A percentile compares a stretch with the other conserved stretches of the same genome.
phyloP scores from a whole-genome alignment of 768 basidiomycete species.

The Suillus weaverae region DNA sequence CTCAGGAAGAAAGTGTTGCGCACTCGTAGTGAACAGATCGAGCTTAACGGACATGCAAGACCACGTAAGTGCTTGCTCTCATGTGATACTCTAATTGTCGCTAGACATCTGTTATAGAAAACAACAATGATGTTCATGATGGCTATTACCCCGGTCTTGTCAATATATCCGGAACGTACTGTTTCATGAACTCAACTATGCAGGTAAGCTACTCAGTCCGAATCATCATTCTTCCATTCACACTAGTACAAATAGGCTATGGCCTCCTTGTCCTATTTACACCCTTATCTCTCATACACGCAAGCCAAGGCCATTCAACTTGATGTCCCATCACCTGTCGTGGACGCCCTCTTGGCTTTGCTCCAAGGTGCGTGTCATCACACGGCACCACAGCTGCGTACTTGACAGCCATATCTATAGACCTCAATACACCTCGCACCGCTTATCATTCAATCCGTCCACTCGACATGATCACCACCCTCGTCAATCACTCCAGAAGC shows the following conservation, averaged over 20 bases:
- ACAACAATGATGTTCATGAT: conserved; percentile 27
- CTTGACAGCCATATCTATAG: conserved; percentile 36
- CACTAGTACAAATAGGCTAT: conserved; percentile 60
- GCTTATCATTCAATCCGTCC: conserved; percentile 69
- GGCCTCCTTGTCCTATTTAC: conserved; percentile 81
- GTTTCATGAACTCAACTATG: conserved; percentile 96
- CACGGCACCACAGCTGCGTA: conserved; percentile 1
- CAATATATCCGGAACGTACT: conserved; percentile 94
- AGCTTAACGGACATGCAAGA: conserved; percentile 37
- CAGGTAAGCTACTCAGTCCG: conserved; percentile 52
- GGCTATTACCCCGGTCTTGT: conserved; percentile 86
- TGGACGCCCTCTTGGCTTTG: conserved; percentile 75
- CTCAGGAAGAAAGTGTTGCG: conserved; percentile 50
- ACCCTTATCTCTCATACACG: conserved; percentile 75
- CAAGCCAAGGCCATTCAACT: conserved; percentile 74
- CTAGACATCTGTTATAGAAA: conserved; percentile 17
- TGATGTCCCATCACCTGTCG: conserved; percentile 84
- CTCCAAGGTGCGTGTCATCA: conserved; percentile 53
- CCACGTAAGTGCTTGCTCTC: conserved; percentile 25
- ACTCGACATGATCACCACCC: conserved; percentile 64
- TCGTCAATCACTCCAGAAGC: conserved; percentile 54
- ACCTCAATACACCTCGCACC: conserved; percentile 61
- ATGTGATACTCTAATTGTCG: background rate
- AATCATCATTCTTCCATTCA: conserved; percentile 7
- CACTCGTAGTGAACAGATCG: conserved; percentile 58